These are phyloP conservation scores for Cinnamomum micranthum DNA, from an alignment of 164 flowering plant species.

Conservation along the genomic window DNA sequence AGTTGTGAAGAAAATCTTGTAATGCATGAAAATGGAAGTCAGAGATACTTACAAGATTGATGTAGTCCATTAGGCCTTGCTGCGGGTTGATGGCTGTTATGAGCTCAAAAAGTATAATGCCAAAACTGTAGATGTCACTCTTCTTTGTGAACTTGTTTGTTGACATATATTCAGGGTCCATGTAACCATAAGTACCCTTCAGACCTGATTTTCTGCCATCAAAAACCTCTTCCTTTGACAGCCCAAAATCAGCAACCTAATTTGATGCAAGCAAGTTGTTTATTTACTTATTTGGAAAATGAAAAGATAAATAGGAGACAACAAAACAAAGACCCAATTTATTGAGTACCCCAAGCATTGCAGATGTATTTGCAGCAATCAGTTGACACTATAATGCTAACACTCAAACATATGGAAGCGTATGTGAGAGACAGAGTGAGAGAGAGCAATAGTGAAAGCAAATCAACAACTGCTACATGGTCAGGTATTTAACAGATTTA, in stretches of 20 bases:
- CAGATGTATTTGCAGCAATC: neutral
- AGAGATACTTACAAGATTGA: conserved; percentile 69
- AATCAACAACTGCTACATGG: neutral
- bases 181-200: conserved; percentile 97
- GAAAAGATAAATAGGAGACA: neutral
- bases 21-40: neutral
- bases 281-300: neutral
- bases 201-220: conserved; percentile 76
- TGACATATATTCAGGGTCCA: conserved; percentile 88
- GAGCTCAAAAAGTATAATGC: conserved; percentile 84
- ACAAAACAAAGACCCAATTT: neutral
- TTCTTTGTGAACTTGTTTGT: conserved; percentile 84
- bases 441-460: no score
- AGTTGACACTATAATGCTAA: neutral
- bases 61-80: conserved; percentile 81
- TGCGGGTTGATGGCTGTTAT: conserved; percentile 96
- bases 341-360: neutral
- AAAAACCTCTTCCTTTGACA: conserved; percentile 83
- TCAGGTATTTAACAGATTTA: neutral
- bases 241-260: conserved; percentile 98
- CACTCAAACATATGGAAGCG: neutral
- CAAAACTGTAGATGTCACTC: conserved; percentile 96
- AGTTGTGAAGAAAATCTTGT: neutral
- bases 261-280: neutral
- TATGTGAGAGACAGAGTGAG: no score